phyloP scores from a whole-genome alignment of 306 rosid species.

The Carpinus fangiana region DNA sequence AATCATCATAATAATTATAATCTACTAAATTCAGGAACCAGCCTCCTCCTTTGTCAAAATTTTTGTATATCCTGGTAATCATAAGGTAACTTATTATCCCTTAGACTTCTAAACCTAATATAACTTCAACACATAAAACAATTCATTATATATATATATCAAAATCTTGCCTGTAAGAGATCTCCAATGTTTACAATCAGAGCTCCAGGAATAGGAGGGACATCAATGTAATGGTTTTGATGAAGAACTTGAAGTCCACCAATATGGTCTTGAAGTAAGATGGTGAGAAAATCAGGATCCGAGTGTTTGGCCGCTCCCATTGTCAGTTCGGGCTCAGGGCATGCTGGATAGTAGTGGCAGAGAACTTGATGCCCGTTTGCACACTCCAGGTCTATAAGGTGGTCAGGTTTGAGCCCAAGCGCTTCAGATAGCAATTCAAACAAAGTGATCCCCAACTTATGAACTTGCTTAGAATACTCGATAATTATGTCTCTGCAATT shows the following conservation, averaged over 20 bases:
- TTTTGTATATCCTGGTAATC: too few relatives aligned
- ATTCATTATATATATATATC: background rate
- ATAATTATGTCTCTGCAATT: conserved; percentile 42
- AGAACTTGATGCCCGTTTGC: conserved; percentile 36
- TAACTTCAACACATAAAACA: too few relatives aligned
- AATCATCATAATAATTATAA: too few relatives aligned
- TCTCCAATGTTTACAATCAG: conserved; percentile 57
- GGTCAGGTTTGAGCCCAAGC: conserved; percentile 47
- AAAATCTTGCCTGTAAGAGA: conserved; percentile 40
- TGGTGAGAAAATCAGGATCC: conserved; percentile 58
- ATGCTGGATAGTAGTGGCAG: conserved; percentile 61
- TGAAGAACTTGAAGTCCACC: conserved; percentile 60
- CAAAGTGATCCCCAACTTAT: conserved; percentile 35
- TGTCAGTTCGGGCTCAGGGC: conserved; percentile 59
- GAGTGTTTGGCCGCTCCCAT: conserved; percentile 48
- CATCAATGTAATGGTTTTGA: conserved; percentile 43
- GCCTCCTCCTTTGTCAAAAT: too few relatives aligned
- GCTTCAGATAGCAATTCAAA: conserved; percentile 62
- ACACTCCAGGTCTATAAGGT: conserved; percentile 54
- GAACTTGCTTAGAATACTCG: conserved; percentile 42
- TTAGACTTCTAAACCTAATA: too few relatives aligned
- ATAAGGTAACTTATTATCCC: too few relatives aligned
- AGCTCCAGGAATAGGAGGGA: conserved; percentile 47
- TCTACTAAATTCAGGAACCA: too few relatives aligned
- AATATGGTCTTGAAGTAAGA: conserved; percentile 55